Conservation (phyloP, 805 yeast species). For the Saitoella complicata region DNA sequence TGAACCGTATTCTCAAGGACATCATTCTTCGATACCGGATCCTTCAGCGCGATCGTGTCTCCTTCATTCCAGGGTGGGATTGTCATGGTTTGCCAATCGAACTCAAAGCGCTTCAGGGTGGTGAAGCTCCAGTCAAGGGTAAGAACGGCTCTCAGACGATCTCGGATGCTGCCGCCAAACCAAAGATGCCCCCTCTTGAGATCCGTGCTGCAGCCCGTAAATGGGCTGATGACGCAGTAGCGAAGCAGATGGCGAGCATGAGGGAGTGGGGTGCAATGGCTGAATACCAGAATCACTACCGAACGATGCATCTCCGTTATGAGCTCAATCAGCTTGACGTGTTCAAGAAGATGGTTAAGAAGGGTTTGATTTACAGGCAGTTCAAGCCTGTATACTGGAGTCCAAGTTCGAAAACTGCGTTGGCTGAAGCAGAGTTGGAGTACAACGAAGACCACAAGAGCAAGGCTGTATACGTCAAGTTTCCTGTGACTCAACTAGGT, state of each 20-base stretch:
- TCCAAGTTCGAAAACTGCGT: conserved; percentile 78
- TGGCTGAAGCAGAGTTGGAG: conserved; percentile 93
- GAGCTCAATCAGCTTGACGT: conserved; percentile 61
- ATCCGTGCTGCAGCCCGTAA: conserved; percentile 48
- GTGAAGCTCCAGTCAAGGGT: conserved; percentile 21
- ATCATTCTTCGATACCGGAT: conserved; percentile 60
- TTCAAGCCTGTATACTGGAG: conserved; percentile 97
- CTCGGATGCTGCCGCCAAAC: conserved; percentile 6
- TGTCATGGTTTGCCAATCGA: conserved; percentile 98
- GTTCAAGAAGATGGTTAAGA: conserved; percentile 47
- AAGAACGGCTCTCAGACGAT: conserved; percentile 13
- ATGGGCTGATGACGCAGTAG: conserved; percentile 55
- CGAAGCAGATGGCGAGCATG: conserved; percentile 47
- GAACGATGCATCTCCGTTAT: conserved; percentile 53
- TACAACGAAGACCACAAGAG: conserved; percentile 60
- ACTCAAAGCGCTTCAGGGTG: conserved; percentile 52
- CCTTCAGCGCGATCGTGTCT: conserved; percentile 42
- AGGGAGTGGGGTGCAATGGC: conserved; percentile 64
- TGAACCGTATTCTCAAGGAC: conserved; percentile 81
- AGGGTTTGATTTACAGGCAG: conserved; percentile 62
- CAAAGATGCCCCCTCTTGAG: conserved; percentile 26
- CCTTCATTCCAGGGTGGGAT: conserved; percentile 92
- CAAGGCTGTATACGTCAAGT: conserved; percentile 50
- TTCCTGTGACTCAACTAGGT: conserved; percentile 29
- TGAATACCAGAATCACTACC: conserved; percentile 58